Evolutionary conservation across 768 basidiomycete species (phyloP), one percentile per base, ranked within the genome.

Genomic region (Astraeus odoratus): DNA sequence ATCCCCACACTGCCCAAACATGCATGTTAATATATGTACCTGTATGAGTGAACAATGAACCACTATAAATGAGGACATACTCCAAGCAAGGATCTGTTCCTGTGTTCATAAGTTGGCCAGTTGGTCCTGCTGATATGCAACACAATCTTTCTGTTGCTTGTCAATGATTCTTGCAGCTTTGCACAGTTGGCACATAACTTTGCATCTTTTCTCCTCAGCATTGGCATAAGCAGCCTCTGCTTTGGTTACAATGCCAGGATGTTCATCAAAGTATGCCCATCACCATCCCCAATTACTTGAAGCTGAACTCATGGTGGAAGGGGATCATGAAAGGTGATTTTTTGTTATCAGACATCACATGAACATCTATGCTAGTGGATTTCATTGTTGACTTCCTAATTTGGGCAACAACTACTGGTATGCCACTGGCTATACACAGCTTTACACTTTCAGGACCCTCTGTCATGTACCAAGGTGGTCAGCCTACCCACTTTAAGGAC

Each of bases 311-410:
- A 37, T 37, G 36, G 18, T 22, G 19, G n/a, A 37, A 20, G 8
- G 19, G 10, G 5, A 3, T 18, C 10, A 20, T 23, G 1, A 22
- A 37, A 23, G 6, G 18, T 18, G 19, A 44, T 5, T 22, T 30
- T 23, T 47, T 22, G 52, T 87, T 84, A 90, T 90, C 13, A 86
- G 86, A 8, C 90, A 95, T 65, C 89, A 93, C 55, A 78, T 90
- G 27, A 29, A 29, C 6, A 6, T 7, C 27, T 29, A 29, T 12
- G 27, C 27, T 7, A 29, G 12, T 12, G 27, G 7, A 29, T 29
- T 6, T 12, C 27, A 29, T 29, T 12, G 27, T 29, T 29, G 12
- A 6, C 27, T 29, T 29, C 6, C 12, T 29, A 29, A n/a, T n/a
- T n/a, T n/a, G n/a, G n/a, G n/a, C n/a, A n/a, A n/a, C n/a, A n/a